A percentile compares a stretch with the other conserved stretches of the same genome.
Evolutionary conservation across 306 rosid species (phyloP).

Genomic region (Psophocarpus tetragonolobus): DNA sequence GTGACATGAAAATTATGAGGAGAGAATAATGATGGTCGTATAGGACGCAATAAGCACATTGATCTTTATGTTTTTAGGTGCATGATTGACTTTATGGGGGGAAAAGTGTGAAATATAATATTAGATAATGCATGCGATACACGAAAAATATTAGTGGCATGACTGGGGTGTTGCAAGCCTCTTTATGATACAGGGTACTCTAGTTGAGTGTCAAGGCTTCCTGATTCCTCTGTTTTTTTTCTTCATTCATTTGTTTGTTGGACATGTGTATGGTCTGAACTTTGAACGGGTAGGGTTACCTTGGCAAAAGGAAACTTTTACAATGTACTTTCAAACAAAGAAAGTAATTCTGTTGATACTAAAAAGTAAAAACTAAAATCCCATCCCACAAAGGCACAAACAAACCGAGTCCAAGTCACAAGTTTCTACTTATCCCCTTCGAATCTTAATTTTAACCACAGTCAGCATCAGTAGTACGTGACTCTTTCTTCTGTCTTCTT

Average conservation of each 20-base stretch:
- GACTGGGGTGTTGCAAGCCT: not conserved
- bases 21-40: not conserved
- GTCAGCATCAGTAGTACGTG: slow-evolving; percentile 59
- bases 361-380: not conserved
- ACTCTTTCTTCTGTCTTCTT: slow-evolving; percentile 58
- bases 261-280: not conserved
- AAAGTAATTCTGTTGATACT: not conserved
- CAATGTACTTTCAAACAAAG: not conserved
- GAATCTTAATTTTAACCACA: slow-evolving; percentile 39
- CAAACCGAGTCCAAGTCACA: slow-evolving; percentile 33
- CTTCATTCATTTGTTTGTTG: not conserved
- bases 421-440: too few species aligned
- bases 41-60: not conserved
- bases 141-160: not conserved
- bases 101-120: not conserved
- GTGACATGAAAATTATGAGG: not conserved
- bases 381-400: slow-evolving; percentile 24
- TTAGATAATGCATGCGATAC: slow-evolving; percentile 19
- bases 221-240: not conserved
- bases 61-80: slow-evolving; percentile 8
- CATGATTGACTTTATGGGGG: slow-evolving; percentile 23
- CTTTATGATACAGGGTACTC: not conserved
- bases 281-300: not conserved
- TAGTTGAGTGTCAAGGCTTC: not conserved
- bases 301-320: not conserved